These are phyloP conservation scores for Yamagishiella unicocca DNA, from an alignment of 139 green algal species.

Conservation along the genomic window DNA sequence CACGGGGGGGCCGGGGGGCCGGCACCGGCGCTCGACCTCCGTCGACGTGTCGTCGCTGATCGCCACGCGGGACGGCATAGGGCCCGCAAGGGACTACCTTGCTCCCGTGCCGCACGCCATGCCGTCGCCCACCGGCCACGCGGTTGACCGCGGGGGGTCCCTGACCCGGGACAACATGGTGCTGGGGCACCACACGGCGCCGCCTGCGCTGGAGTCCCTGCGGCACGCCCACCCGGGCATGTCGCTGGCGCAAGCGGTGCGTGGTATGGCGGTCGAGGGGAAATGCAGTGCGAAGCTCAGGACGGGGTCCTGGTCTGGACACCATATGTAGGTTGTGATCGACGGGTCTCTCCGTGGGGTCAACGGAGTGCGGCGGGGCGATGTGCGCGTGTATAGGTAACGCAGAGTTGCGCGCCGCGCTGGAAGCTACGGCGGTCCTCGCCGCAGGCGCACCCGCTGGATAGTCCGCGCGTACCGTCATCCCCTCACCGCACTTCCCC, in stretches of 20 bases:
- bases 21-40: conserved; percentile 22
- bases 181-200: conserved; percentile 23
- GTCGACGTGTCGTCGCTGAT: conserved; percentile 39
- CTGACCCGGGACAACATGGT: not conserved
- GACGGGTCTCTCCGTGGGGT: no score
- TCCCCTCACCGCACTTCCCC: no score
- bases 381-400: no score
- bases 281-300: no score
- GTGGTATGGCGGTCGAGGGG: no score
- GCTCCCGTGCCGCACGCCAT: not conserved
- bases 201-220: conserved; percentile 5
- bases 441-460: no score
- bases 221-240: conserved; percentile 20
- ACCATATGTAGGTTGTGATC: no score
- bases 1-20: not conserved
- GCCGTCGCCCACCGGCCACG: not conserved
- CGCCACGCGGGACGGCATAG: conserved; percentile 43
- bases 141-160: not conserved
- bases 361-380: no score
- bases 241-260: conserved; percentile 29
- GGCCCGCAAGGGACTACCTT: conserved; percentile 34
- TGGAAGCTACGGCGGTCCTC: no score
- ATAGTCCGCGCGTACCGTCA: no score
- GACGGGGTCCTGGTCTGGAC: no score
- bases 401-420: no score